Base-by-base conservation (phyloP, 2,329 filamentous ascomycete genomes). In the Colletotrichum spinosum region DNA sequence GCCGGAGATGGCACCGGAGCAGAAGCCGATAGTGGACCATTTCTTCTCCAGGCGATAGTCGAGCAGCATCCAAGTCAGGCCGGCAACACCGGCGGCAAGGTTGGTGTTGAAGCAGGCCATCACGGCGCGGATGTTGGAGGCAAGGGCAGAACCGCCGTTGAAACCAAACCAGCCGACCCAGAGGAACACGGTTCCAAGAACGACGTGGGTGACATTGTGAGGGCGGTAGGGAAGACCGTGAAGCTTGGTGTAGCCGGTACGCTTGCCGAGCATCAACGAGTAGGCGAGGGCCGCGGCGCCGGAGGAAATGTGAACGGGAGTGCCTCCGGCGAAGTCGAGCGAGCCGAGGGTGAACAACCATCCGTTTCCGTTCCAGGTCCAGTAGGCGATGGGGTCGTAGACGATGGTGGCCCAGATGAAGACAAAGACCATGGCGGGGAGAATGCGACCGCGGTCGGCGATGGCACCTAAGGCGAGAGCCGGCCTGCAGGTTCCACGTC, bases 131-230 rank as follows among this genome's bases (percentile, higher is more conserved):
- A 97, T 82, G 81, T 96, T 97, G 69, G 93, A 92, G 65, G 87
- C 86, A 48, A 97, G 84, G 2, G 93, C 94, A 4, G 91, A 87
- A 68, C 94, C 94, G 58, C 92, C 94, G 78, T 97, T 97, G 87
- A 97, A 97, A 53, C 94, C 94, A 76, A 97, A 96, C 94, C 94
- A 97, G 64, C 94, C 94, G 50, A 97, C 92, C 94, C 94, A 97
- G 54, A 97, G 85, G 78, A 91, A 86, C 34, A 90, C 86, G 4
- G 91, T 92, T 25, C 91, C 91, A 51, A 93, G 83, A 52, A 92
- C 88, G 69, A 93, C 88, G 70, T 92, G 84, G 63, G 90, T 92
- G 49, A 92, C 89, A 73, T 92, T 93, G 78, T 93, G 91, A 8
- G 90, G 90, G 38, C 87, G 85, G 80, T 90, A 90, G 4, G 88